Base-by-base conservation (phyloP, 2,329 filamentous ascomycete species). In the Periconia sp. region DNA sequence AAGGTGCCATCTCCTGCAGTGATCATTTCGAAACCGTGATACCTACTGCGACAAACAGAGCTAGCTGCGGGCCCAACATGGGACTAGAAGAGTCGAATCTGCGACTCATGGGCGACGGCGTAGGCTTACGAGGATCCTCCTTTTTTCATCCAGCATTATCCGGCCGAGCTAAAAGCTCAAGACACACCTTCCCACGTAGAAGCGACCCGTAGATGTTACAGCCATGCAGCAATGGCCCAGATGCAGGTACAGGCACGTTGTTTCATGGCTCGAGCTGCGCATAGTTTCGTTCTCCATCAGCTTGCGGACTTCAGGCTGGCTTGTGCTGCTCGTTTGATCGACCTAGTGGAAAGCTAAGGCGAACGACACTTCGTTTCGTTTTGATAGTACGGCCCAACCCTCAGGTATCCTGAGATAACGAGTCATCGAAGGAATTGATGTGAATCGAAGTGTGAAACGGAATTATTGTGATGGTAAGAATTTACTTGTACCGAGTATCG, bases 11-110 rank as follows among this genome's bases (percentile, higher is more conserved):
- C 46, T 48, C 49, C 36, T 50, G 46, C 40, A 29, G 42, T 17
- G 10, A 30, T 11, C n/a, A 12, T 45, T 43, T 34, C 43, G 40
- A 48, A 40, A 46, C 45, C 13, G 39, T 43, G 44, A 46, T 19
- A 47, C 45, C 38, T 34, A 47, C 40, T 29, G 43, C 22, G 36
- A 37, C 41, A 9, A n/a, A 24, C n/a, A 24, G 18, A 19, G 26
- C 24, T n/a, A 28, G 12, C 25, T 28, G 25, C 12, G 25, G 5
- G 11, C 13, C 31, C 17, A 17, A 11, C 23, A n/a, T 4, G 31
- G 13, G 5, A 17, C n/a, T 4, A 19, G n/a, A 21, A 17, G 17
- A 22, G 18, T 34, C 10, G 18, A n/a, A 19, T 22, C 5, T 34
- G 31, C 15, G 30, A 34, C 10, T 16, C 7, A 19, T 34, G n/a